A percentile compares a stretch with the other conserved stretches of the same genome.
phyloP scores from a whole-genome alignment of 768 basidiomycete species.

The Panaeolus papilionaceus region DNA sequence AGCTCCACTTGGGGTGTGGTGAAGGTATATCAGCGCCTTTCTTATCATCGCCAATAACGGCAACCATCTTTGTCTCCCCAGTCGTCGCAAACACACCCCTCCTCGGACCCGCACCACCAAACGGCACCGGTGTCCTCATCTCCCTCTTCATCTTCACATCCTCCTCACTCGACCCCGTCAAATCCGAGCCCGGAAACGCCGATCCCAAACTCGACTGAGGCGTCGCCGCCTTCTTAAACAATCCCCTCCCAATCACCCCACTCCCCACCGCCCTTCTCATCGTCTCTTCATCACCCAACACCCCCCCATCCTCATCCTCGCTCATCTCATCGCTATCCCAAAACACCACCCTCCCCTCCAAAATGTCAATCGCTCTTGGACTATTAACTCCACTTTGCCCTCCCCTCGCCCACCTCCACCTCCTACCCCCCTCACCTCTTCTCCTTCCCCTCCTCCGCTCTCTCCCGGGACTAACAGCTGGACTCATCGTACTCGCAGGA shows the following conservation, averaged over 20 bases:
- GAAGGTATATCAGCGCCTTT: conserved; percentile 48
- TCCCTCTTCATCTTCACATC: neutral
- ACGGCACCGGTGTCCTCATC: conserved; percentile 30
- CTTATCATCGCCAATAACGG: conserved; percentile 51
- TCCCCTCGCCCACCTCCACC: conserved; percentile 19
- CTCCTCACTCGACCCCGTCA: conserved; percentile 19
- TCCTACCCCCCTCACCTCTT: conserved; percentile 14
- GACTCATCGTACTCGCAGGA: conserved; percentile 69
- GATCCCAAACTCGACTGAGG: neutral
- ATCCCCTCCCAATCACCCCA: conserved; percentile 10
- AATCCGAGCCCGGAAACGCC: neutral
- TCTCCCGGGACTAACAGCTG: conserved; percentile 48
- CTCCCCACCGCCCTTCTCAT: conserved; percentile 11
- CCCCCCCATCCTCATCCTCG: conserved; percentile 35
- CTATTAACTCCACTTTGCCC: conserved; percentile 15
- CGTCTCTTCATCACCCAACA: conserved; percentile 14
- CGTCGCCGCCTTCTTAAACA: conserved; percentile 6
- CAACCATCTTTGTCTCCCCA: conserved; percentile 40
- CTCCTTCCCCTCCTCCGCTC: conserved; percentile 18
- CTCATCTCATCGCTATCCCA: conserved; percentile 55
- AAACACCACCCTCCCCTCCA: conserved; percentile 60
- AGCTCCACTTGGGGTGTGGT: conserved; percentile 51
- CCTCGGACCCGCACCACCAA: conserved; percentile 37
- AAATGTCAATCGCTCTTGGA: conserved; percentile 74
- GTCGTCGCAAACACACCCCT: conserved; percentile 47